Conservation (phyloP, 495 filamentous ascomycete genomes). For the Hypoxylon intermedium region DNA sequence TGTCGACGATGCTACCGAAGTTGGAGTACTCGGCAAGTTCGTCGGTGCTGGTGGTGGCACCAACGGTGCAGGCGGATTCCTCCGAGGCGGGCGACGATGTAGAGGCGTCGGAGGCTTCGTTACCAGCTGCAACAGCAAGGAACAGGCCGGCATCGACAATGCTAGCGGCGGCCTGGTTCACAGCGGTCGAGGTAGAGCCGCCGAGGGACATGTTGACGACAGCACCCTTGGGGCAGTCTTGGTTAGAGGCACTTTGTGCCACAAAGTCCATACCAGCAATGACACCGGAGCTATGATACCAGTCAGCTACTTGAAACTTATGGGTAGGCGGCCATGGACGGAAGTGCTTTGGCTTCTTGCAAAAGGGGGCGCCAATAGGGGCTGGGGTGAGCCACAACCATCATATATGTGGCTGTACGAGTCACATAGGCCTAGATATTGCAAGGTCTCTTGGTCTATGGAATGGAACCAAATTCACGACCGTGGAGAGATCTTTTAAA, state of each 20-base stretch:
- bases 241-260: constrained; percentile 44
- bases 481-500: not conserved
- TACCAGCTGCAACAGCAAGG: constrained; percentile 59
- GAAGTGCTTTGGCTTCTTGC: no score
- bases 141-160: constrained; percentile 54
- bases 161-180: constrained; percentile 55
- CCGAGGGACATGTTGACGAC: constrained; percentile 60
- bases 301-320: constrained; percentile 1
- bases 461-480: not conserved
- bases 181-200: constrained; percentile 53
- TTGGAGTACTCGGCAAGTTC: constrained; percentile 62
- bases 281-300: constrained; percentile 49
- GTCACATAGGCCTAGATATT: not conserved
- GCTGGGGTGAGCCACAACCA: no score
- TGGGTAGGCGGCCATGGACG: no score
- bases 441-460: not conserved
- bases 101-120: constrained; percentile 47
- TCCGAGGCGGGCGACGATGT: constrained; percentile 60
- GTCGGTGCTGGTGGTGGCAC: constrained; percentile 55
- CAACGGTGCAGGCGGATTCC: constrained; percentile 62
- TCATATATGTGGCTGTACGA: no score
- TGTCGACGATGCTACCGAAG: constrained; percentile 62
- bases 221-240: constrained; percentile 47
- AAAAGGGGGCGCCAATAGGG: no score
- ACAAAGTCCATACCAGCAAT: constrained; percentile 64